Evolutionary conservation across 768 basidiomycete species (phyloP).

Genomic region (Clavaria fumosa): DNA sequence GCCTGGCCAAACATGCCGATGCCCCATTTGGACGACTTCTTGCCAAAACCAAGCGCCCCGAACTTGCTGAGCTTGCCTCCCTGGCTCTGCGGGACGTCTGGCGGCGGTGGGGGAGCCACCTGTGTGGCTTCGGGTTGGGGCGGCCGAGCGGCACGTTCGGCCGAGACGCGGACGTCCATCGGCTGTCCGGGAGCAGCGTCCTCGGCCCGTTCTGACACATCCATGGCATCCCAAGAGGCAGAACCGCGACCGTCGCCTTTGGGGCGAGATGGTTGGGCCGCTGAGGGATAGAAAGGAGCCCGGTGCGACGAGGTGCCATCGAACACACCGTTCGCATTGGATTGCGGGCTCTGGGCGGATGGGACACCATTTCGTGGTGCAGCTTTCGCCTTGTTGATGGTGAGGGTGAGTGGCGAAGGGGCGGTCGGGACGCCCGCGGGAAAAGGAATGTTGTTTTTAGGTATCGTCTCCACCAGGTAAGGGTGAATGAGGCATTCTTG

Average conservation of each 20-base stretch:
- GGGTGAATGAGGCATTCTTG: slow-evolving; percentile 76
- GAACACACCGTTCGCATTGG: slow-evolving; percentile 26
- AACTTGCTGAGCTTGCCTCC: slow-evolving; percentile 43
- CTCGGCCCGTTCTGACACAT: slow-evolving; percentile 32
- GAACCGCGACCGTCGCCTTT: slow-evolving; percentile 12
- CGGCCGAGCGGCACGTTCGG: too few species aligned
- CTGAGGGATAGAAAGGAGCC: slow-evolving; percentile 29
- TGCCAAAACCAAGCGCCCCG: slow-evolving; percentile 44
- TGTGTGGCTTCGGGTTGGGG: too few species aligned
- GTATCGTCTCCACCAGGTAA: slow-evolving; percentile 72
- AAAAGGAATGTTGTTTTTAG: slow-evolving; percentile 48
- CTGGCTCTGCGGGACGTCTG: slow-evolving; percentile 23
- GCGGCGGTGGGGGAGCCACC: too few species aligned
- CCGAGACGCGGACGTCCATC: slow-evolving; percentile 39
- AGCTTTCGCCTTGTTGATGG: slow-evolving; percentile 19
- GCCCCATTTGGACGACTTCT: slow-evolving; percentile 55
- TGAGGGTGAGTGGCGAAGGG: slow-evolving; percentile 17
- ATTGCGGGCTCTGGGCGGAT: slow-evolving; percentile 19
- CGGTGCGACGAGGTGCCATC: slow-evolving; percentile 38
- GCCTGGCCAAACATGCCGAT: slow-evolving; percentile 51
- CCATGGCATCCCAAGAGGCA: slow-evolving; percentile 43
- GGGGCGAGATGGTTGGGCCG: slow-evolving; percentile 10
- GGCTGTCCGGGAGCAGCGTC: slow-evolving; percentile 24
- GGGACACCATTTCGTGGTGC: slow-evolving; percentile 22
- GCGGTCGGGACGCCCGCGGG: slow-evolving; percentile 35